Evolutionary conservation across 2,329 filamentous ascomycete genomes (phyloP).

Genomic region (Sclerotinia nivalis): DNA sequence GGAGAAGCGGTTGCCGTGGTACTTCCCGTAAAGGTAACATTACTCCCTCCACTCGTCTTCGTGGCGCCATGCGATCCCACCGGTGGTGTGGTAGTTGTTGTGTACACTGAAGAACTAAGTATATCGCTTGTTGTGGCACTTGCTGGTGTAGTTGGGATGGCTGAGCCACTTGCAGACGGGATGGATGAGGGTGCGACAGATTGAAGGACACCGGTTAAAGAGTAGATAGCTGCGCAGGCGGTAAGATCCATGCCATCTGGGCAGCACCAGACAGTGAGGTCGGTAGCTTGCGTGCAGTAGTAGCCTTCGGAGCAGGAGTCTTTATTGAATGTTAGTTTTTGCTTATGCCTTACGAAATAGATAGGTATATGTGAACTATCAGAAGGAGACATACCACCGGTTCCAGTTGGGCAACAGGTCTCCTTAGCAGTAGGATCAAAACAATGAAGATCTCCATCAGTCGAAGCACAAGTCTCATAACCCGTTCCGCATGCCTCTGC

Average conservation of each 20-base stretch:
- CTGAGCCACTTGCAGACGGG: not conserved
- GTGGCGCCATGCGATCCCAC: slow-evolving; percentile 9
- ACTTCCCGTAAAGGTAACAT: slow-evolving; percentile 12
- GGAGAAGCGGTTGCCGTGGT: not conserved
- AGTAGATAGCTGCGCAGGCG: slow-evolving; percentile 55
- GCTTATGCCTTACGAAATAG: not conserved
- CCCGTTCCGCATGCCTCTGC: slow-evolving; percentile 21
- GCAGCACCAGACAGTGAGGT: slow-evolving; percentile 60
- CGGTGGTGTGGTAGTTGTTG: not conserved
- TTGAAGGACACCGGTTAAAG: slow-evolving; percentile 50
- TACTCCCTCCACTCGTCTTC: not conserved
- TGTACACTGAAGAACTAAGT: not conserved
- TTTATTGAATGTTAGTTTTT: not conserved
- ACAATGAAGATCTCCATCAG: slow-evolving; percentile 17
- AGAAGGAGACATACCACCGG: slow-evolving; percentile 17
- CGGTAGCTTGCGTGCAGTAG: slow-evolving; percentile 60
- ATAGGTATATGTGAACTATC: not conserved
- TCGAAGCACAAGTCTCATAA: slow-evolving; percentile 20
- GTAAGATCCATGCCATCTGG: slow-evolving; percentile 52
- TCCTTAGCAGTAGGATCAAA: slow-evolving; percentile 16
- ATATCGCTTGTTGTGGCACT: not conserved
- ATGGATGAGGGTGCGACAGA: not conserved
- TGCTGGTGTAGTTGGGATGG: not conserved
- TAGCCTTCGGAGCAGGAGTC: slow-evolving; percentile 42
- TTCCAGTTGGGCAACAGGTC: slow-evolving; percentile 19